Base-by-base conservation (phyloP, 306 rosid species). In the Corylus heterophylla region DNA sequence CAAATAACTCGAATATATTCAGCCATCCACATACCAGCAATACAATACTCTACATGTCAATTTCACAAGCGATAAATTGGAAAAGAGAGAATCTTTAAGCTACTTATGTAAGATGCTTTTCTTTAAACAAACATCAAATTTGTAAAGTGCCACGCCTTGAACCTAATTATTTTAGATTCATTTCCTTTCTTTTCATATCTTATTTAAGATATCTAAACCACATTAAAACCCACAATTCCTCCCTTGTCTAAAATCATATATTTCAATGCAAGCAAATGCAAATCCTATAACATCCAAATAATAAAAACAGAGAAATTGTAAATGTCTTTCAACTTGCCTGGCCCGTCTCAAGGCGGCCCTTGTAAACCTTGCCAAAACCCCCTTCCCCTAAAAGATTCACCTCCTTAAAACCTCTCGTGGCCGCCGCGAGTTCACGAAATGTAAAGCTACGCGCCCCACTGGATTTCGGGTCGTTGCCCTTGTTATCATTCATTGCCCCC, bases 341-440 rank as follows among this genome's bases (percentile, higher is more conserved):
- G 75, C 89, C 93, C 0, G 92, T 58, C 18, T 92, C 89, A 44
- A 96, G 88, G 48, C 94, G 92, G 51, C 99, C 99, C 86, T 96
- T 93, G 86, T 83, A 96, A 73, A 96, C 99, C 74, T 83, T 92
- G 74, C 99, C 99, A 81, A 96, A 96, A 74, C 99, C 99, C 35
- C 99, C 99, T 89, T 96, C 98, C 7, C 99, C 99, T 29, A 93
- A 85, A 87, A 93, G 80, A 75, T 95, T 93, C 52, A 88, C 91
- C 35, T 88, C 89, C 87, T 61, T 88, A 81, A 91, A 91, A 42
- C 94, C 93, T 73, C 84, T 86, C 2, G 98, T 91, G 42, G 98
- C 99, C 0, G 71, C 78, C 17, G 98, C 98, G 5, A 95, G 96
- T 84, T 95, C 99, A 9, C 91, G 90, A 73, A 95, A 95, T 1